These are phyloP conservation scores for Vanderwaltozyma tropicalis DNA, from an alignment of 805 yeast species.

Conservation along the genomic window DNA sequence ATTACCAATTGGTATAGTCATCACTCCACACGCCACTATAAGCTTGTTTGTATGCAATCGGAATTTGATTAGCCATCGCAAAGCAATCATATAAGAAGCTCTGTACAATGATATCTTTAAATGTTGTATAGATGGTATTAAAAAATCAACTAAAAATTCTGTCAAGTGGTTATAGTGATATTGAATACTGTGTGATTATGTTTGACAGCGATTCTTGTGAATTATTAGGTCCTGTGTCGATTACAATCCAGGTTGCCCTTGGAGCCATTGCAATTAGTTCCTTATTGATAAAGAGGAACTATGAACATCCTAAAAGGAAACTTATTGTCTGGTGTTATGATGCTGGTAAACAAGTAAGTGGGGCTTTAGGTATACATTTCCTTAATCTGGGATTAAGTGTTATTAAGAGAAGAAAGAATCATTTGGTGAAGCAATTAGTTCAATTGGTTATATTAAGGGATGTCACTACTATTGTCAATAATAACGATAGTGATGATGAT, in stretches of 20 bases:
- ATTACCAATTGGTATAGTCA: too few species aligned
- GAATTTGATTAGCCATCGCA: too few species aligned
- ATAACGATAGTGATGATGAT: constrained; percentile 32
- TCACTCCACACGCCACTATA: too few species aligned
- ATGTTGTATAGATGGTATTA: too few species aligned
- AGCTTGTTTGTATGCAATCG: too few species aligned
- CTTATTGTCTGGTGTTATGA: constrained; percentile 86
- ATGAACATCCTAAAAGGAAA: constrained; percentile 79
- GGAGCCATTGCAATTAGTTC: constrained; percentile 71
- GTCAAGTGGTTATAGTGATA: too few species aligned
- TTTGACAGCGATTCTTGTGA: constrained; percentile 34
- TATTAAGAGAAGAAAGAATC: constrained; percentile 29
- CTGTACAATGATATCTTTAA: too few species aligned
- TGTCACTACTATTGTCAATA: neutral
- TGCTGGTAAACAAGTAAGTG: constrained; percentile 80
- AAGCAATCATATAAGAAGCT: too few species aligned
- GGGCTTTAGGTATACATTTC: constrained; percentile 76
- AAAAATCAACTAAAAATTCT: too few species aligned
- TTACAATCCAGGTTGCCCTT: constrained; percentile 62
- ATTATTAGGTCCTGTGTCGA: constrained; percentile 76
- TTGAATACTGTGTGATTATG: neutral
- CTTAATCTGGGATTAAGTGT: constrained; percentile 67
- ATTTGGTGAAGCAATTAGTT: neutral
- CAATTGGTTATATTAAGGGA: neutral
- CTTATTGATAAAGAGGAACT: constrained; percentile 60